Evolutionary conservation across 176 grass and related monocot species (phyloP), one percentile per base, ranked within the genome.

Genomic region (Raddia distichophylla): DNA sequence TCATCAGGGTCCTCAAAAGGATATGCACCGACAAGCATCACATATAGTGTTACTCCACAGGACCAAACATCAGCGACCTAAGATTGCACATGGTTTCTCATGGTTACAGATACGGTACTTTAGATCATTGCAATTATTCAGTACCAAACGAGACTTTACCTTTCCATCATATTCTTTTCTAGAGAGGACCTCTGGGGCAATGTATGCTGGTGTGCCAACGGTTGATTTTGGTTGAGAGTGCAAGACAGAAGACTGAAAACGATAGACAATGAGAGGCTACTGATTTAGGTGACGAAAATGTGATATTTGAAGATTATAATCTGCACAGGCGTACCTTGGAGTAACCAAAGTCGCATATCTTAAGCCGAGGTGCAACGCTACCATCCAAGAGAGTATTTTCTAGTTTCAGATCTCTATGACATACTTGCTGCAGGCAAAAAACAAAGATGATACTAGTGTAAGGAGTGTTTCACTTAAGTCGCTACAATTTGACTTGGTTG

Each of bases 31-130:
- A 97, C 90, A 42, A 94, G 91, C 94, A 97, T 97, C 32, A 94
- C 94, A 83, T 94, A 97, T 7, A 91, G 85, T 45, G 94, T 97
- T 68, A 94, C 94, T 72, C 92, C 92, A 10, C 94, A 97, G 40
- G 92, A 97, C 94, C 92, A 97, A 47, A 97, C 92, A 89, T 97
- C 92, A 27, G 92, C 92, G 74, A 97, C 93, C 94, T 97, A 89
- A 70, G 52, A 64, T 85, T 58, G 47, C 45, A 55, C 2, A 2
- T 42, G n/a, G 17, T 35, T 22, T 69, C 43, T 46, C 8, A 79
- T 44, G 46, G 62, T 57, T 50, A 84, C 32, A 68, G 43, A 20
- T 77, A 14, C 15, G 12, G 6, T 19, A 67, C 44, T n/a, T n/a
- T 33, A 65, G 43, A 10, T 49, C 33, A 27, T 34, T 27, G 7